Percentiles rank a stretch among this genome's conserved stretches.
Evolutionary conservation across 1,284 basidiomycete genomes (phyloP).

Genomic region (Ganoderma meredithae): DNA sequence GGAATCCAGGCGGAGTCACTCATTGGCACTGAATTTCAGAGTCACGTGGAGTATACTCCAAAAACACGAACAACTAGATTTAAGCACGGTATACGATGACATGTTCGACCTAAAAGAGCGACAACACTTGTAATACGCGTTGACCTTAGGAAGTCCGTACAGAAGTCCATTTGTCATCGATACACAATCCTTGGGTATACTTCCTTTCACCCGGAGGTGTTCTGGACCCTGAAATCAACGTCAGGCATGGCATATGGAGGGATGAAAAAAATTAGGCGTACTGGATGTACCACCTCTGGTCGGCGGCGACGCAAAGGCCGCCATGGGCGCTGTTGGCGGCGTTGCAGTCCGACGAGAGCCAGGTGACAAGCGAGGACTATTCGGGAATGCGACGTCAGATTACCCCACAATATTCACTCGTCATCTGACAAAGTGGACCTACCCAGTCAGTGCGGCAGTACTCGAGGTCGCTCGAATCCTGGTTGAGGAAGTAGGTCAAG

Average conservation of each 20-base stretch:
- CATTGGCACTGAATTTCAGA: not conserved
- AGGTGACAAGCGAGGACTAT: slow-evolving; percentile 49
- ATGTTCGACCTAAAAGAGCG: not conserved
- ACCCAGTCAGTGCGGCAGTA: slow-evolving; percentile 44
- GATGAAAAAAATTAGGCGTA: slow-evolving; percentile 21
- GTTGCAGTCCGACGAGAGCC: slow-evolving; percentile 53
- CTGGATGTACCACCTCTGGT: slow-evolving; percentile 58
- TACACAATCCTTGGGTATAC: not conserved
- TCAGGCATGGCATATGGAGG: not conserved
- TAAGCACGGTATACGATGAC: not conserved
- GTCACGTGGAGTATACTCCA: not conserved
- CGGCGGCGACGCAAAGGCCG: slow-evolving; percentile 52
- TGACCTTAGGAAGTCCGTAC: not conserved
- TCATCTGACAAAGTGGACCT: slow-evolving; percentile 1
- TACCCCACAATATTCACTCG: not conserved
- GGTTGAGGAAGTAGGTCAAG: slow-evolving; percentile 40
- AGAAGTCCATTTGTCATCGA: not conserved
- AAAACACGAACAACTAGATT: not conserved
- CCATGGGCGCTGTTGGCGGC: slow-evolving; percentile 57
- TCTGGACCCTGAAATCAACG: not conserved
- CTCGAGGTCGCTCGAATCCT: slow-evolving; percentile 32
- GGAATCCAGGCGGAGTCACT: not conserved
- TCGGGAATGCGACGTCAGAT: not conserved
- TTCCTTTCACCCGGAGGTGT: slow-evolving; percentile 26
- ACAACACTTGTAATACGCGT: slow-evolving; percentile 4